Conservation (phyloP, 345 rosid species). For the Eutrema japonicum region DNA sequence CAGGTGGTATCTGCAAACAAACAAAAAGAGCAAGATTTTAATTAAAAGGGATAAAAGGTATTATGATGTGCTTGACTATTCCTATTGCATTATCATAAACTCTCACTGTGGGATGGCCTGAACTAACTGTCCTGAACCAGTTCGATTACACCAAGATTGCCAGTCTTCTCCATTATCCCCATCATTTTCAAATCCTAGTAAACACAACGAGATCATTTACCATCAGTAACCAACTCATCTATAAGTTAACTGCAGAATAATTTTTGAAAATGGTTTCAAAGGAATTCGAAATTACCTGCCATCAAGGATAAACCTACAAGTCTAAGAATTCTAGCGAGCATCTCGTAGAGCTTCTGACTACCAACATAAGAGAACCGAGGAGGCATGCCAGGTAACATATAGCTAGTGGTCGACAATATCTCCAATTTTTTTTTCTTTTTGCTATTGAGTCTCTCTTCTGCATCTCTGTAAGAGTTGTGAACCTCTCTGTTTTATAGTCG, state of each 20-base stretch:
- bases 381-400: constrained; percentile 72
- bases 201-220: constrained; percentile 40
- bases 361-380: constrained; percentile 87
- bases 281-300: constrained; percentile 70
- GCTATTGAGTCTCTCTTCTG: not conserved
- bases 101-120: constrained; percentile 73
- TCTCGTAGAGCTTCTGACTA: constrained; percentile 67
- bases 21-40: too few relatives aligned
- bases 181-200: constrained; percentile 61
- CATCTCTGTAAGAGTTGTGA: not conserved
- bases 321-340: constrained; percentile 84
- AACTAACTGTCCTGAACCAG: constrained; percentile 77
- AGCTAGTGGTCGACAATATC: constrained; percentile 44
- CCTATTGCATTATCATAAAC: constrained; percentile 17
- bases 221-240: constrained; percentile 23
- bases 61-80: constrained; percentile 19
- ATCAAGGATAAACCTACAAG: constrained; percentile 81
- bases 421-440: constrained; percentile 16
- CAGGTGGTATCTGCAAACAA: too few relatives aligned
- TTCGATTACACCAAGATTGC: constrained; percentile 79
- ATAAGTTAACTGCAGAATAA: constrained; percentile 17
- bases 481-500: not conserved
- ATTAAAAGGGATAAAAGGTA: not conserved
- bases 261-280: constrained; percentile 31
- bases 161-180: constrained; percentile 71